Evolutionary conservation across 2,329 filamentous ascomycete species (phyloP), one percentile per base, ranked within the genome.

Genomic region (Cercospora beticola): DNA sequence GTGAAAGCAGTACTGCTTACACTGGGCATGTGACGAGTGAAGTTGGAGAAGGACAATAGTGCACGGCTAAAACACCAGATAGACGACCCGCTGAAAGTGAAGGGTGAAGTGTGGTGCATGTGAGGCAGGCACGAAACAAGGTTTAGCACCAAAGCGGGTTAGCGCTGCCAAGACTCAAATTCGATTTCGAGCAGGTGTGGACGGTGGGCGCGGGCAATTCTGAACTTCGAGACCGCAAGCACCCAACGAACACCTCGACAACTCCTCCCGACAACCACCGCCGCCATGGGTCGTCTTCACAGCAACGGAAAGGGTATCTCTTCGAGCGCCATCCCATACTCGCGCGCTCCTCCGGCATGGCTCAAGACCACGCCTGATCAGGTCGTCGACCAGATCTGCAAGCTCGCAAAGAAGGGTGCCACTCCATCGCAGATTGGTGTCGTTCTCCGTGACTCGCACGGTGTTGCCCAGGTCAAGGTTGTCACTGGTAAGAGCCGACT

Each of bases 231-330:
- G 54, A 58, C 23, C 54, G 54, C 54, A 58, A 58, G 54, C 54
- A 58, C 54, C 54, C 54, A 58, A 58, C 60, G 46, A 56, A 56
- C 62, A 72, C 26, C 54, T 75, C 74, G 68, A 70, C 46, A 52
- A 26, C 21, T 21, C 46, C 21, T 14, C 46, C 12, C 46, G 46
- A 52, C 70, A 67, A 72, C 59, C 68, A 77, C 78, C 76, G 78
- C 80, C 84, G 92, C 84, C 77, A 97, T 97, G 93, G 93, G 94
- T 90, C 90, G 94, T 88, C 90, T 98, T 91, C 96, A 99, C 91
- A 92, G 88, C 89, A 97, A 97, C 81, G 94, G 95, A 87, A 98
- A 98, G 92, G 96, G 95, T 85, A 99, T 99, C 86, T 93, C 93
- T 77, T 86, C 92, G 86, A 97, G 93, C 74, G 93, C 95, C 80